Conservation (phyloP, 768 basidiomycete species). For the Phallus indusiatus region DNA sequence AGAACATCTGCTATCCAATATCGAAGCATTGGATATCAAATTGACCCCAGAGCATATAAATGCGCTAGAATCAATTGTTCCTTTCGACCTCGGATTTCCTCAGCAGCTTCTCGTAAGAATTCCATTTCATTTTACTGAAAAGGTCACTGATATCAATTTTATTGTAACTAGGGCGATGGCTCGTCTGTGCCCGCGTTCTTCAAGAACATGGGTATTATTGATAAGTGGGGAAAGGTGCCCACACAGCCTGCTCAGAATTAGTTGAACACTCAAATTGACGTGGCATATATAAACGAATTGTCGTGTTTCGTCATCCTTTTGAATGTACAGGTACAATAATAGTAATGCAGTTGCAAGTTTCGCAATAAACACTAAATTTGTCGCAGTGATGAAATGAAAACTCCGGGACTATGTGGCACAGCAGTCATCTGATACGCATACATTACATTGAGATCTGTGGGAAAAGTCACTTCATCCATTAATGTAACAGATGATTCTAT, state of each 20-base stretch:
- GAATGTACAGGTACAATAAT: too few species aligned
- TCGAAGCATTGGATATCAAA: constrained; percentile 39
- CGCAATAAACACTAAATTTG: too few species aligned
- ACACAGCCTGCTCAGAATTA: neutral
- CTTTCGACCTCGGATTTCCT: constrained; percentile 42
- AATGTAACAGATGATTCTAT: too few species aligned
- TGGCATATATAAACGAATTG: too few species aligned
- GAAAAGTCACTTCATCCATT: too few species aligned
- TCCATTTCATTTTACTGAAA: neutral
- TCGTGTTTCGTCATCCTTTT: too few species aligned
- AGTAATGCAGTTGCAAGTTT: too few species aligned
- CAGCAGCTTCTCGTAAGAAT: constrained; percentile 22
- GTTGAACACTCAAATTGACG: too few species aligned
- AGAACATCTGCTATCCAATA: constrained; percentile 40
- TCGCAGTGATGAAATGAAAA: too few species aligned
- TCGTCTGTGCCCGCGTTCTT: neutral
- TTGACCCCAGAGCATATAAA: constrained; percentile 37
- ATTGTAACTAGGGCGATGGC: neutral
- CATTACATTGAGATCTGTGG: too few species aligned
- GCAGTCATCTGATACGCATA: too few species aligned
- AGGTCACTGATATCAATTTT: neutral
- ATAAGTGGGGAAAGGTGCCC: neutral
- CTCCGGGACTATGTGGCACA: too few species aligned
- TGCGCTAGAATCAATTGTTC: constrained; percentile 31
- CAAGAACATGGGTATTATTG: neutral